phyloP scores from a whole-genome alignment of 345 rosid species.

The Turnera subulata region DNA sequence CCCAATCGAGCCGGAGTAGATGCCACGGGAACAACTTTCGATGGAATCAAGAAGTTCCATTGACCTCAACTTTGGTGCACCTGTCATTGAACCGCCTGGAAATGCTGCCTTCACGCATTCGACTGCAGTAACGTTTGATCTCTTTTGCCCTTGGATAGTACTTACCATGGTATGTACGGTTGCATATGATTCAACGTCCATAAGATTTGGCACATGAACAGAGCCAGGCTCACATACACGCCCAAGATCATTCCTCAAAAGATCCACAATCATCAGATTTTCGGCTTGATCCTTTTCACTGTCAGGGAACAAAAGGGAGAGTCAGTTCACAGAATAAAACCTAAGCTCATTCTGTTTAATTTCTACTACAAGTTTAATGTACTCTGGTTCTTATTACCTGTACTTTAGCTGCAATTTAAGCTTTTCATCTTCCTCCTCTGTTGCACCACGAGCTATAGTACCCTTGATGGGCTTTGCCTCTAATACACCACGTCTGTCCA shows the following conservation, averaged over 20 bases:
- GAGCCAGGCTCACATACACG: slow-evolving; percentile 89
- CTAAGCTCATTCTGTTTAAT: not conserved
- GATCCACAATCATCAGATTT: slow-evolving; percentile 97
- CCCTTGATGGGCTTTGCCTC: slow-evolving; percentile 96
- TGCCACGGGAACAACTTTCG: slow-evolving; percentile 74
- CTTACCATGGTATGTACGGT: slow-evolving; percentile 99
- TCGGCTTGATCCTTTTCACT: slow-evolving; percentile 99
- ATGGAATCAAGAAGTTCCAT: slow-evolving; percentile 80
- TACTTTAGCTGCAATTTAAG: slow-evolving; percentile 61
- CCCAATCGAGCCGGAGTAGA: slow-evolving; percentile 91
- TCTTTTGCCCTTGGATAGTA: slow-evolving; percentile 66
- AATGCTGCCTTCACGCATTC: slow-evolving; percentile 83
- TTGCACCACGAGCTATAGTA: slow-evolving; percentile 78
- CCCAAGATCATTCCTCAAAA: slow-evolving; percentile 89
- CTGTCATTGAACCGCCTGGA: slow-evolving; percentile 98
- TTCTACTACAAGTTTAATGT: not conserved
- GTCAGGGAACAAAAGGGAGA: slow-evolving; percentile 11
- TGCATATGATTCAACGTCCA: slow-evolving; percentile 94
- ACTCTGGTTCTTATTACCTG: slow-evolving; percentile 39
- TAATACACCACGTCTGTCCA: slow-evolving; percentile 60
- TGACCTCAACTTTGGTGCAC: slow-evolving; percentile 94
- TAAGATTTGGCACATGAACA: slow-evolving; percentile 86
- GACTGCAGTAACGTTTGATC: slow-evolving; percentile 50
- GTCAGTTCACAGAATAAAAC: not conserved
- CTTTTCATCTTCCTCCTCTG: slow-evolving; percentile 63